Base-by-base conservation (phyloP, 345 rosid species). In the Noccaea bulbosa region DNA sequence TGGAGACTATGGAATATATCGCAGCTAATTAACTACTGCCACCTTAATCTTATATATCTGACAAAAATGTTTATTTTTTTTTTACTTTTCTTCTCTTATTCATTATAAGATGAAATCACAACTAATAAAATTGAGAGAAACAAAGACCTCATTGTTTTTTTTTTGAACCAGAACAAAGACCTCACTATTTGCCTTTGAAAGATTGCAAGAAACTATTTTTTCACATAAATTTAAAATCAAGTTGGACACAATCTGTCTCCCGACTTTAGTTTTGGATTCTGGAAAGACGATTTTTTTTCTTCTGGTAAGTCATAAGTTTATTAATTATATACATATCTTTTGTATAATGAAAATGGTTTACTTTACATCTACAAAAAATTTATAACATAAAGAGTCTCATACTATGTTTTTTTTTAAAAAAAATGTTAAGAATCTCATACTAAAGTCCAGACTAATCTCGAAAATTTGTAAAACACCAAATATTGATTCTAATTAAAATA, bases 1-100 rank as follows among this genome's bases (percentile, higher is more conserved):
- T 74, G 50, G 49, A 51, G 69, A 67, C 38, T 67, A 67, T 24
- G 34, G 49, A 74, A 59, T 67, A 67, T 67, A 67, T 46, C 16
- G 50, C 54, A 41, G 51, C 69, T 75, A 73, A 48, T 59, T 45
- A 74, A 61, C 62, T 43, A 74, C 56, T 67, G 78, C 69, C 73
- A 74, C 73, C 73, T 74, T 60, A 60, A 74, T 60, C 67, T 45
- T 45, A 7, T n/a, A 7, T n/a, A 71, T 49, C 1, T 57, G 39
- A 35, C 39, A 11, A 51, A 70, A 58, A 33, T 32, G 35, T 17
- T 44, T 15, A 6, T 38, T 3, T n/a, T 39, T 14, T 2, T 17
- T 3, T 11, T 3, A 1, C 3, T 35, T 55, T 56, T 14, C 59
- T 55, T 54, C 43, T 35, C 61, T 35, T 16, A 35, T 35, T 56